Base-by-base conservation (phyloP, 805 yeast genomes). In the Debaryomyces castellii region DNA sequence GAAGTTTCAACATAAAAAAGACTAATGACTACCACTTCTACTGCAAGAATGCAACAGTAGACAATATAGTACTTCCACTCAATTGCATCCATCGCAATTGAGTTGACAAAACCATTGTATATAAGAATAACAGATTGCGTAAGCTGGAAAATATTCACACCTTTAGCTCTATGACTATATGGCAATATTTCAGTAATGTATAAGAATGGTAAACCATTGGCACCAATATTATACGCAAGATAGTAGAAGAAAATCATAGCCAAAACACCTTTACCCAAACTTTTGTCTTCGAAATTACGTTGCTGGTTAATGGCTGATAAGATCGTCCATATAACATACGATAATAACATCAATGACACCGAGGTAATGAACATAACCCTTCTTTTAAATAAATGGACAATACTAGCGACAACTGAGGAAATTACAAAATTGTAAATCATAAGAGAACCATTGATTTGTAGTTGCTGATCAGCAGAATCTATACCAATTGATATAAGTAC, bases 401-500 rank as follows among this genome's bases (percentile, higher is more conserved):
- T 43, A 6, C 52, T 42, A 8, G 67, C 61, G 45, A 56, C 54
- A 9, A 45, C 40, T 34, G 48, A 38, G 8, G 69, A 55, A 42
- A 63, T 50, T 18, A 61, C 65, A 51, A 71, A 70, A 64, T 77
- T 76, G 59, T 67, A 77, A 47, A 74, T 60, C 72, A 69, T 73
- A 50, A 78, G 68, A 48, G 75, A 73, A 45, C 78, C 82, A 57
- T 80, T 79, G 57, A 78, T 71, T 41, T 73, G 58, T 45, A 78
- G 68, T 59, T 79, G 80, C 45, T 63, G 60, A 40, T 61, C 61
- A 21, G 69, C 62, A n/a, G 66, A 67, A 39, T 77, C 76, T 53
- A 80, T 75, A 47, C 85, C 83, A 57, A 80, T 77, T 21, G 80
- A 72, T 47, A 62, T 56, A 51, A 80, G 68, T 11, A 81, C 84